Conservation (phyloP, 257 asterid genomes). For the Ehretia macrophylla region DNA sequence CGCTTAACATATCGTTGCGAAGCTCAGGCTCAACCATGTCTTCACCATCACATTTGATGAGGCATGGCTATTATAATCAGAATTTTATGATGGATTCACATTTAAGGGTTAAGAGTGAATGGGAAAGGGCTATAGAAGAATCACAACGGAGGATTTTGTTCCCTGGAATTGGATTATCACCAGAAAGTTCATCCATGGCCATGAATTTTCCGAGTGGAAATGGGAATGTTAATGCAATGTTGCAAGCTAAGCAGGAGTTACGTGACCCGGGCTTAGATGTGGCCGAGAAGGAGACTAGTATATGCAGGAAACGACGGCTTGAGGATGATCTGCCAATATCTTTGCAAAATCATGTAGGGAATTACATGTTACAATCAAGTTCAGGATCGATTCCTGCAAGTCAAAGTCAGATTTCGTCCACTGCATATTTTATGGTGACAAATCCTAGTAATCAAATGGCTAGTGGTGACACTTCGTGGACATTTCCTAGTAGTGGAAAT, state of each 20-base stretch:
- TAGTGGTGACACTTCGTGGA: slow-evolving; percentile 46
- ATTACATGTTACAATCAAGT: slow-evolving; percentile 29
- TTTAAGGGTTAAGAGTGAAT: slow-evolving; percentile 15
- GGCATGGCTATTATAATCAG: slow-evolving; percentile 16
- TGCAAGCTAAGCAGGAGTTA: slow-evolving; percentile 53
- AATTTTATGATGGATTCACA: slow-evolving; percentile 20
- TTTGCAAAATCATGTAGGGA: slow-evolving; percentile 20
- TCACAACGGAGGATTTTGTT: slow-evolving; percentile 22
- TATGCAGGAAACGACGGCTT: slow-evolving; percentile 27
- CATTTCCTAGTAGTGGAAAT: slow-evolving; percentile 25
- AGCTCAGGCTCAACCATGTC: slow-evolving; percentile 62
- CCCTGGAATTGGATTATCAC: slow-evolving; percentile 28
- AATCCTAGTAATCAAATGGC: slow-evolving; percentile 25
- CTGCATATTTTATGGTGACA: slow-evolving; percentile 24
- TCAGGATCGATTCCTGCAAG: slow-evolving; percentile 24
- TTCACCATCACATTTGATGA: slow-evolving; percentile 45
- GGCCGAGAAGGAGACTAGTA: slow-evolving; percentile 8
- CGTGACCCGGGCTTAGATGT: slow-evolving; percentile 21
- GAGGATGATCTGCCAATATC: slow-evolving; percentile 27
- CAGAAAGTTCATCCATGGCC: slow-evolving; percentile 16
- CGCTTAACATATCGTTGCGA: slow-evolving; percentile 57
- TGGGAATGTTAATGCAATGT: slow-evolving; percentile 17
- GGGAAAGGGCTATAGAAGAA: slow-evolving; percentile 16
- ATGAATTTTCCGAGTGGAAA: slow-evolving; percentile 16
- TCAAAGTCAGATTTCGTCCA: slow-evolving; percentile 28